Evolutionary conservation across 2,329 filamentous ascomycete species (phyloP).

Genomic region (Rhynchosporium agropyri): DNA sequence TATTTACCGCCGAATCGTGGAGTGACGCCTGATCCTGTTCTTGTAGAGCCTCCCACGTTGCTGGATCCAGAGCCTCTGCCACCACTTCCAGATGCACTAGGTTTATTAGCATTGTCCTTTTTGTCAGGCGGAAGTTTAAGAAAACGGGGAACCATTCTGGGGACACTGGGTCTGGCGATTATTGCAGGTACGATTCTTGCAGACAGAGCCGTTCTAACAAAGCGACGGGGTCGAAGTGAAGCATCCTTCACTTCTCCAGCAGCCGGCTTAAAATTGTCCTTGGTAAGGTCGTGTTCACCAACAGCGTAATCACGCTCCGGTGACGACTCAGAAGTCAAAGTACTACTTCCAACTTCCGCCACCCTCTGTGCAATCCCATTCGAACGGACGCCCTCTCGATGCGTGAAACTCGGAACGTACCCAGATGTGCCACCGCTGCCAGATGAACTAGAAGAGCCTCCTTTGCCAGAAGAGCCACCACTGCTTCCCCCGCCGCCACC

Average conservation of each 20-base stretch:
- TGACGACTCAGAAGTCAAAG: slow-evolving; percentile 20
- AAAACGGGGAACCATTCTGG: slow-evolving; percentile 5
- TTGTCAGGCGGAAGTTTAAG: not conserved
- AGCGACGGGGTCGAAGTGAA: slow-evolving; percentile 11
- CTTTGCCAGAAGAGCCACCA: slow-evolving; percentile 23
- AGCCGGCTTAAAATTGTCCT: slow-evolving; percentile 6
- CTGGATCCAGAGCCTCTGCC: slow-evolving; percentile 39
- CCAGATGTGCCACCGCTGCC: slow-evolving; percentile 30
- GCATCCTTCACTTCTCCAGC: slow-evolving; percentile 8
- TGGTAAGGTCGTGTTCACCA: not conserved
- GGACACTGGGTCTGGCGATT: not conserved
- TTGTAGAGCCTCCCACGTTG: slow-evolving; percentile 54
- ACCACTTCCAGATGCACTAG: slow-evolving; percentile 24
- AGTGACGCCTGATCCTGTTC: slow-evolving; percentile 58
- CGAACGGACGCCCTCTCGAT: slow-evolving; percentile 6
- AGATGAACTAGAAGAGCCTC: slow-evolving; percentile 23
- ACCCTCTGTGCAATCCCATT: not conserved
- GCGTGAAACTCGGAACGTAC: slow-evolving; percentile 34
- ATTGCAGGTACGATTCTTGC: no score
- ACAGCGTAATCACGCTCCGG: not conserved
- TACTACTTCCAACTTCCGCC: slow-evolving; percentile 27
- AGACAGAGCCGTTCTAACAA: not conserved
- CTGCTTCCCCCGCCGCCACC: slow-evolving; percentile 40
- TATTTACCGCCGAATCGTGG: slow-evolving; percentile 68
- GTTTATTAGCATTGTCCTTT: slow-evolving; percentile 16